These are phyloP conservation scores for Calocybe indica DNA, from an alignment of 768 basidiomycete genomes.

Conservation along the genomic window DNA sequence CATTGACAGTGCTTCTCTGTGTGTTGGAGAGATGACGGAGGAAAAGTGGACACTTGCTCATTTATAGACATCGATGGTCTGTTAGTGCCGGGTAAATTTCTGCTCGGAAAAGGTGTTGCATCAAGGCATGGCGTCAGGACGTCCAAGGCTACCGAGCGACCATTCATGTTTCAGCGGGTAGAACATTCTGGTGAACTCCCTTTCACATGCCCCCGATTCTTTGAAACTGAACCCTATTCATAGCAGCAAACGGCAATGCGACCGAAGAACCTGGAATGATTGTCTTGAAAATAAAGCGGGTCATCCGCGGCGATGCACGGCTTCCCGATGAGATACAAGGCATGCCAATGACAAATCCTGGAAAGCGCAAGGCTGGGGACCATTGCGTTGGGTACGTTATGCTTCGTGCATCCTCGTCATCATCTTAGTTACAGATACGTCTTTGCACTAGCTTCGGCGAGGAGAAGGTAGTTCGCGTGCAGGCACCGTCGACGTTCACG, in stretches of 20 bases:
- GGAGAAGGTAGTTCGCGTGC: conserved; percentile 30
- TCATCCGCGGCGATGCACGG: conserved; percentile 17
- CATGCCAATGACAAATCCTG: conserved; percentile 25
- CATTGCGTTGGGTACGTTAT: conserved; percentile 40
- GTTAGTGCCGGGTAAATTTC: conserved; percentile 55
- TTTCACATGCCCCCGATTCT: not conserved
- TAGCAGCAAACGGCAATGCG: conserved; percentile 8
- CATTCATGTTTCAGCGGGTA: conserved; percentile 52
- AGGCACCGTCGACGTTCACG: conserved; percentile 47
- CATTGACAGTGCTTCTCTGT: conserved; percentile 47
- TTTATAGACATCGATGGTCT: conserved; percentile 65
- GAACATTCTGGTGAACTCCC: conserved; percentile 28
- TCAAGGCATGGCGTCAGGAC: conserved; percentile 49
- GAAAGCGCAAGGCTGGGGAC: conserved; percentile 35
- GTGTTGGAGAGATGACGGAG: conserved; percentile 60
- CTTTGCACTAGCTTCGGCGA: conserved; percentile 41
- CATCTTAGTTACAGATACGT: not conserved
- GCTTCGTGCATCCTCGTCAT: not conserved
- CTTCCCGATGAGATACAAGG: conserved; percentile 37
- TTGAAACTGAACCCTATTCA: conserved; percentile 3
- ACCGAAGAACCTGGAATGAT: conserved; percentile 48
- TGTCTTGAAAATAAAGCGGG: conserved; percentile 39
- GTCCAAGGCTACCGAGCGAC: conserved; percentile 43
- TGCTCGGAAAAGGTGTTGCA: conserved; percentile 50
- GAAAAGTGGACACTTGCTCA: conserved; percentile 45